Percentiles rank a stretch among this genome's conserved stretches.
Conservation (phyloP, 495 filamentous ascomycete species). For the Talaromyces stipitatus region DNA sequence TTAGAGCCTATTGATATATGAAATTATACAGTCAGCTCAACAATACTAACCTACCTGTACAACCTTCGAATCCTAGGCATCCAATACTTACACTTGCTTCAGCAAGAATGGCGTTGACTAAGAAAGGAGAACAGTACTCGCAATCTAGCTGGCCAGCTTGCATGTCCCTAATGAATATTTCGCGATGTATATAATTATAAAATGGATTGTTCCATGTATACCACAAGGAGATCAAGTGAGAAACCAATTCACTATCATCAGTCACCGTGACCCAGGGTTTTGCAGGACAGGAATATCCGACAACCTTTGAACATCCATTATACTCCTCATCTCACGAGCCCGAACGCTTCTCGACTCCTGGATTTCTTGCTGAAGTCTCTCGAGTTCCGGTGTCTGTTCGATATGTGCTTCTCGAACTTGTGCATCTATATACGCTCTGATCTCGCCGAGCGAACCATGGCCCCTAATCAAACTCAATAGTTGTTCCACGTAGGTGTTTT, state of each 20-base stretch:
- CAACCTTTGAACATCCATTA: slow-evolving; percentile 12
- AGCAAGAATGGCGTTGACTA: slow-evolving; percentile 39
- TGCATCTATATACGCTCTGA: slow-evolving; percentile 21
- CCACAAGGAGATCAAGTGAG: slow-evolving; percentile 34
- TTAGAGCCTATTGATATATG: not conserved
- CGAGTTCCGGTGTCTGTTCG: slow-evolving; percentile 17
- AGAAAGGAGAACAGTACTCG: slow-evolving; percentile 33
- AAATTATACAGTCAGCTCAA: not conserved
- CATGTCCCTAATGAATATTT: slow-evolving; percentile 34
- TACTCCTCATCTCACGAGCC: slow-evolving; percentile 2
- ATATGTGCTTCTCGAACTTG: slow-evolving; percentile 16
- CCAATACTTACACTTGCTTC: slow-evolving; percentile 21
- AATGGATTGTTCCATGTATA: slow-evolving; percentile 37
- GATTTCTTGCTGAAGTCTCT: slow-evolving; percentile 13
- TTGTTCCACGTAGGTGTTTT: slow-evolving; percentile 11
- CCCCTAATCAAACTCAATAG: slow-evolving; percentile 27
- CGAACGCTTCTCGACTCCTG: slow-evolving; percentile 6
- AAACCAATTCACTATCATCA: slow-evolving; percentile 37
- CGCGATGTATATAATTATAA: slow-evolving; percentile 30
- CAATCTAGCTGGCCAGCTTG: slow-evolving; percentile 17
- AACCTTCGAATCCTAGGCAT: too few species aligned
- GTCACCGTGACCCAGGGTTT: slow-evolving; percentile 39
- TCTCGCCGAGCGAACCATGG: slow-evolving; percentile 22
- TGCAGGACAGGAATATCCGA: slow-evolving; percentile 20
- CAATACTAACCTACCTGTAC: too few species aligned